phyloP scores from a whole-genome alignment of 208 protist species.

The Leishmania braziliensis region DNA sequence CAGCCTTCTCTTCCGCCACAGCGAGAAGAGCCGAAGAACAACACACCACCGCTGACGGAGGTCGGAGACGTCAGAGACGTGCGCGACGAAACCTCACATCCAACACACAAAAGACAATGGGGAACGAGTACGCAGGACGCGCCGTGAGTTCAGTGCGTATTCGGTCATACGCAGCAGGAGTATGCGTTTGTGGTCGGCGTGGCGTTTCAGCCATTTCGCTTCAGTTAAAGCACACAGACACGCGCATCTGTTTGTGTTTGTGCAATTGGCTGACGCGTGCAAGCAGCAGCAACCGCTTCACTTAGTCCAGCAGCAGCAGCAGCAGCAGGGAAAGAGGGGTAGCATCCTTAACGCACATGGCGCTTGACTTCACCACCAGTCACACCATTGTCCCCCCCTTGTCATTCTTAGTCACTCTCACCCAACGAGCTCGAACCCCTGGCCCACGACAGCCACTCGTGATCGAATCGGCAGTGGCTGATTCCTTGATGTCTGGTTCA shows the following conservation, averaged over 20 bases:
- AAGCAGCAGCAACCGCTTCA: not conserved
- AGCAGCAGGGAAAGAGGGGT: not conserved
- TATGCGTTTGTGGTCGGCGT: not conserved
- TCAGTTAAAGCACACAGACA: not conserved
- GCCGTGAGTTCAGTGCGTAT: not conserved
- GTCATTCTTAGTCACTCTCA: not conserved
- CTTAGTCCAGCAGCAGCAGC: not conserved
- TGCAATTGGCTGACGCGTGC: not conserved
- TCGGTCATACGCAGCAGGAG: not conserved
- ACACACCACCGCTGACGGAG: not conserved
- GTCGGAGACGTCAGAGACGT: not conserved
- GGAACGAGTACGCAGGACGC: not conserved
- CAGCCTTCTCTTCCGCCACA: not conserved
- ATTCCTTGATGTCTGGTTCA: not conserved
- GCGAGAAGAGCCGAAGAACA: not conserved
- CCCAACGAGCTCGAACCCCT: slow-evolving; percentile 36
- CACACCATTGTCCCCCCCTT: no score
- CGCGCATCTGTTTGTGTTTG: not conserved
- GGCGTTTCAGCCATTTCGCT: not conserved
- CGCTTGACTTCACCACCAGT: not conserved
- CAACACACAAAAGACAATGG: not conserved
- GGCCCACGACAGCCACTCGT: slow-evolving; percentile 38
- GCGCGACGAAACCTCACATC: not conserved
- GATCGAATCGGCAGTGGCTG: not conserved
- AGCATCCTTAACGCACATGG: not conserved